These are phyloP conservation scores for Scutellaria galericulata DNA, from an alignment of 257 asterid species.

Conservation along the genomic window DNA sequence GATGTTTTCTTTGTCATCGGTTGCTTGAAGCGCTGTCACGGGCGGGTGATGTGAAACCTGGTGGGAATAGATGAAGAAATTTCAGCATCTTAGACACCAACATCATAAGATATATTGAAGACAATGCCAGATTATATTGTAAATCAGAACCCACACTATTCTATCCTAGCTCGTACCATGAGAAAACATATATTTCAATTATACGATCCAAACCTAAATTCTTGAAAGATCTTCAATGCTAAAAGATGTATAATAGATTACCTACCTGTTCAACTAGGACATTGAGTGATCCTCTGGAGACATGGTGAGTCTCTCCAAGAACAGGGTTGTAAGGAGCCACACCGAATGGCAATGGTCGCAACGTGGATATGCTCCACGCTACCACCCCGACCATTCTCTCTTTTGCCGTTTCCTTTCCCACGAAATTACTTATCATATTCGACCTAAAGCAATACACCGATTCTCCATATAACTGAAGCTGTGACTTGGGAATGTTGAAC, in stretches of 20 bases:
- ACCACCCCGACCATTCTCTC: slow-evolving; percentile 62
- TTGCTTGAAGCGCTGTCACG: slow-evolving; percentile 81
- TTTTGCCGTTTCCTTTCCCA: slow-evolving; percentile 47
- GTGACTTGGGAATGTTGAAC: slow-evolving; percentile 93
- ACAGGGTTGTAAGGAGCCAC: slow-evolving; percentile 87
- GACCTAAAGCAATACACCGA: slow-evolving; percentile 55
- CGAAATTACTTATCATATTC: slow-evolving; percentile 63
- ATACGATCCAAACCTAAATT: too few relatives aligned
- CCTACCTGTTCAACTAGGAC: slow-evolving; percentile 81
- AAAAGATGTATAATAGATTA: neutral
- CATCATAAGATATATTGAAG: too few relatives aligned
- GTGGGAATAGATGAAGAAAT: neutral
- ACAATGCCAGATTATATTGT: too few relatives aligned
- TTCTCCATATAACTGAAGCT: slow-evolving; percentile 84
- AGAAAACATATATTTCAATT: too few relatives aligned
- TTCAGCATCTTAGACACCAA: neutral
- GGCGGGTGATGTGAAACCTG: slow-evolving; percentile 98
- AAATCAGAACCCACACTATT: too few relatives aligned
- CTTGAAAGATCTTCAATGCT: too few relatives aligned
- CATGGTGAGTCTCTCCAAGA: slow-evolving; percentile 97
- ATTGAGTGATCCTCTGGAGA: slow-evolving; percentile 62
- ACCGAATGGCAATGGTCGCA: slow-evolving; percentile 76
- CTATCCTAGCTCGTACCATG: too few relatives aligned
- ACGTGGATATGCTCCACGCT: slow-evolving; percentile 82
- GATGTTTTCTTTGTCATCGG: slow-evolving; percentile 64